These are phyloP conservation scores for Plectosphaerella sp. DNA, from an alignment of 2,329 filamentous ascomycete species.

Conservation along the genomic window DNA sequence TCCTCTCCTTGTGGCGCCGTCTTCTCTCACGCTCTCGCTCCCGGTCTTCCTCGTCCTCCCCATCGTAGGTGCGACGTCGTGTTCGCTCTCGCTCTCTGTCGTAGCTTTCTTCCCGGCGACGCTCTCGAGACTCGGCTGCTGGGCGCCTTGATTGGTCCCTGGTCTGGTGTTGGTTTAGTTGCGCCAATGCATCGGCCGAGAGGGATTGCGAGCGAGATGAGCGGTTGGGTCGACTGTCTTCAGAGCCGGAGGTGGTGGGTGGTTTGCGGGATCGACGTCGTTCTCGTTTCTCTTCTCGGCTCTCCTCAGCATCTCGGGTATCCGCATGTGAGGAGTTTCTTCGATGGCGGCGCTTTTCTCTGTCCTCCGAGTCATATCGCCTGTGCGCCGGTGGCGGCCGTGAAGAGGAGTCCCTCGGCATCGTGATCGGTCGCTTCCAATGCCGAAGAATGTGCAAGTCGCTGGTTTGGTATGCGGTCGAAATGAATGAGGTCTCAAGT, in stretches of 20 bases:
- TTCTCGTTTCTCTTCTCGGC: constrained; percentile 5
- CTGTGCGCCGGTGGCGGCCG: constrained; percentile 21
- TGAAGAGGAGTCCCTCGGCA: constrained; percentile 21
- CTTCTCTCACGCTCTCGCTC: constrained; percentile 28
- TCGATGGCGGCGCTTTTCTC: constrained; percentile 30
- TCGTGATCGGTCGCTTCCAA: constrained; percentile 13
- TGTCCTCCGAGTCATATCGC: constrained; percentile 22
- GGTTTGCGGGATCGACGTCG: constrained; percentile 22
- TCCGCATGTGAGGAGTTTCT: constrained; percentile 19
- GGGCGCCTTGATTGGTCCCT: constrained; percentile 28
- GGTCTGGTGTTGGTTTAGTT: constrained; percentile 58
- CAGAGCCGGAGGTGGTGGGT: constrained; percentile 20
- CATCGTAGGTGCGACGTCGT: constrained; percentile 20
- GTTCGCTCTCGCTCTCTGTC: background rate
- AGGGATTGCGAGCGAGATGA: constrained; percentile 24
- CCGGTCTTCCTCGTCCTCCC: constrained; percentile 11
- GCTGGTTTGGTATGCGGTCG: constrained; percentile 4
- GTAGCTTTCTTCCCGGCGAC: background rate
- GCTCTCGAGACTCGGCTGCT: background rate
- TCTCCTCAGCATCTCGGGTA: background rate
- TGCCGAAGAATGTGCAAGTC: constrained; percentile 9
- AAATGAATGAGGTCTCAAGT: no score
- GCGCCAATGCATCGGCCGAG: constrained; percentile 56
- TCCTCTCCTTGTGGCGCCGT: constrained; percentile 8
- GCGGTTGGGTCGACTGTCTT: constrained; percentile 23